Evolutionary conservation across 2,329 filamentous ascomycete genomes (phyloP), one percentile per base, ranked within the genome.

Genomic region (Curvularia sp.): DNA sequence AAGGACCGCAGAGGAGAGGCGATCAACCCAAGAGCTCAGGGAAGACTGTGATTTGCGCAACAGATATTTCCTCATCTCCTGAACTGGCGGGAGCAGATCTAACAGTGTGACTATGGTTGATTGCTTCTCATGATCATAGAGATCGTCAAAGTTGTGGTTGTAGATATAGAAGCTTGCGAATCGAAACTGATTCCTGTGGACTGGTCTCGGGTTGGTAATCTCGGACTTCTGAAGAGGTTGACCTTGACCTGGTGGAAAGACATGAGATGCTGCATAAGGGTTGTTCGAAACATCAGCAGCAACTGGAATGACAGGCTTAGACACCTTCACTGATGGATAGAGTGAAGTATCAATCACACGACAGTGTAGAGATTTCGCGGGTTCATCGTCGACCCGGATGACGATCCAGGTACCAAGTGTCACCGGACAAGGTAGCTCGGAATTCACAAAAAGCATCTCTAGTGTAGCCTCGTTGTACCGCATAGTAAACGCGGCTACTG

Each of bases 1-100:
- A 3, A 91, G 77, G 0, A 88, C 85, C 6, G 90, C 84, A 2
- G 86, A 84, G 0, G 88, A 85, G 9, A 97, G 82, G 18, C 82
- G 78, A 21, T 85, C 80, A 63, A 78, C 75, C 87, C 87, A 90
- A 12, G 73, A 64, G 55, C 71, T 75, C n/a, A 83, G 68, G 13
- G 69, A 45, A 8, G 71, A 72, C 38, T 71, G 72, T 69, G 79
- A 80, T 23, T 76, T 74, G 12, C 74, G 73, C 5, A 74, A 65
- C 12, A 87, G 76, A 57, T 81, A 87, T 0, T 72, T 59, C 28
- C 75, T 80, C 82, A 93, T 87, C 0, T 85, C 79, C 12, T 78
- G 68, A 3, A 93, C 83, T 1, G 83, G 77, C 0, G 91, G 90
- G 2, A 92, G 78, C 1, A 83, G 81, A 12, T 86, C 80, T 0